These are phyloP conservation scores for Vachellia collinsii DNA, from an alignment of 306 rosid species.

Conservation along the genomic window DNA sequence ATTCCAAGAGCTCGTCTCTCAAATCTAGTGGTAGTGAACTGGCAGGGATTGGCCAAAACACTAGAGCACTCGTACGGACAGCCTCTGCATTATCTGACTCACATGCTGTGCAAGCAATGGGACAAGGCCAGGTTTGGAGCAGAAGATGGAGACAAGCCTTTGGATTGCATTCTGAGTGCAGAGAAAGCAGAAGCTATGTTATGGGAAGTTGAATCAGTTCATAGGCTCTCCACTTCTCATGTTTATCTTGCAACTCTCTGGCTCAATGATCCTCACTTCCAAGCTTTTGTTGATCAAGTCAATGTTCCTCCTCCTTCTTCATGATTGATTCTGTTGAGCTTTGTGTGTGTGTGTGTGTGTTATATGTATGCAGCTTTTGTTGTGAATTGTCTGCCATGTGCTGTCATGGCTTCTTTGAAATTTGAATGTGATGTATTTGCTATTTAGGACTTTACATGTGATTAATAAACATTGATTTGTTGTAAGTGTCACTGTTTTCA, in stretches of 20 bases:
- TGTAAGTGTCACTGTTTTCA: too few relatives aligned
- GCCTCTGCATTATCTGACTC: conserved; percentile 48
- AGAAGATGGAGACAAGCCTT: conserved; percentile 32
- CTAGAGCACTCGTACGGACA: conserved; percentile 38
- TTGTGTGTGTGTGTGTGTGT: too few relatives aligned
- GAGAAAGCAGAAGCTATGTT: conserved; percentile 32
- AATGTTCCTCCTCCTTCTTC: background rate
- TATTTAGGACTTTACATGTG: too few relatives aligned
- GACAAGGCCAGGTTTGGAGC: conserved; percentile 43
- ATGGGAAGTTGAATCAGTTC: conserved; percentile 42
- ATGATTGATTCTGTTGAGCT: background rate
- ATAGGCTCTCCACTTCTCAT: conserved; percentile 40
- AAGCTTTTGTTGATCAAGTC: conserved; percentile 23
- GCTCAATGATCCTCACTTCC: conserved; percentile 33
- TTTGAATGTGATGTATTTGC: too few relatives aligned
- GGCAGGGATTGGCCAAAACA: conserved; percentile 38
- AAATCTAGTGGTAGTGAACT: conserved; percentile 5
- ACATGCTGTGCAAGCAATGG: conserved; percentile 45
- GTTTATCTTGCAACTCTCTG: conserved; percentile 41
- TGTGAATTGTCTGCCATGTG: too few relatives aligned
- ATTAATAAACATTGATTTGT: too few relatives aligned
- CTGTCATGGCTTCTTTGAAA: too few relatives aligned
- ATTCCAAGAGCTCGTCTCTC: conserved; percentile 16
- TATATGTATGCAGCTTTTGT: too few relatives aligned
- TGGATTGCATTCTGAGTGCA: conserved; percentile 16